phyloP scores from a whole-genome alignment of 495 filamentous ascomycete species.

The Astrothelium subdiscretum region DNA sequence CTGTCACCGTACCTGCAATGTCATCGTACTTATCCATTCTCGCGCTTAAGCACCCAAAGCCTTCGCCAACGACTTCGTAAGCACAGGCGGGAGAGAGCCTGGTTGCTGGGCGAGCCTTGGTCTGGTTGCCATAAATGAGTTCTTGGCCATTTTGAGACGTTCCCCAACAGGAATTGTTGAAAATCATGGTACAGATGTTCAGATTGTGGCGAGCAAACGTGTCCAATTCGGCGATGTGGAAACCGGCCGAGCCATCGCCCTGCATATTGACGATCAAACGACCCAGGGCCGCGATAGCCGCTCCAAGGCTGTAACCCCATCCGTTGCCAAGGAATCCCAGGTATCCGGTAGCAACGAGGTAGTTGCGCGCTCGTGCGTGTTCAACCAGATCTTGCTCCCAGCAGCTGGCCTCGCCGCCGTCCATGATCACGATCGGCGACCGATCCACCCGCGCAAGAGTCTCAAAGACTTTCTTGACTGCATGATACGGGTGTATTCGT shows the following conservation, averaged over 20 bases:
- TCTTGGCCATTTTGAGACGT: slow-evolving; percentile 17
- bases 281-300: slow-evolving; percentile 11
- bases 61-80: slow-evolving; percentile 19
- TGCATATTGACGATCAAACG: slow-evolving; percentile 19
- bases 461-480: slow-evolving; percentile 13
- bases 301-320: slow-evolving; percentile 19
- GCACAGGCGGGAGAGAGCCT: slow-evolving; percentile 8
- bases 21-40: slow-evolving; percentile 4
- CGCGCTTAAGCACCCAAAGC: slow-evolving; percentile 12
- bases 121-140: slow-evolving; percentile 13
- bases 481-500: slow-evolving; percentile 19
- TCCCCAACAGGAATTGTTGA: slow-evolving; percentile 20
- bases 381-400: slow-evolving; percentile 13
- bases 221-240: slow-evolving; percentile 21
- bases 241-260: slow-evolving; percentile 19
- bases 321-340: slow-evolving; percentile 20
- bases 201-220: slow-evolving; percentile 16
- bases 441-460: slow-evolving; percentile 7
- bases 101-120: slow-evolving; percentile 7
- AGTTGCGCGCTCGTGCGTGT: slow-evolving; percentile 8
- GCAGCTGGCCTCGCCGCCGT: slow-evolving; percentile 18
- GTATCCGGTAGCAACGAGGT: slow-evolving; percentile 16
- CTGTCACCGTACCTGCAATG: slow-evolving; percentile 12
- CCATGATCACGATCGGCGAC: slow-evolving; percentile 14
- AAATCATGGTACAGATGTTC: slow-evolving; percentile 14